Conservation (phyloP, 2,329 filamentous ascomycete genomes). For the Fusarium sarcochroum region DNA sequence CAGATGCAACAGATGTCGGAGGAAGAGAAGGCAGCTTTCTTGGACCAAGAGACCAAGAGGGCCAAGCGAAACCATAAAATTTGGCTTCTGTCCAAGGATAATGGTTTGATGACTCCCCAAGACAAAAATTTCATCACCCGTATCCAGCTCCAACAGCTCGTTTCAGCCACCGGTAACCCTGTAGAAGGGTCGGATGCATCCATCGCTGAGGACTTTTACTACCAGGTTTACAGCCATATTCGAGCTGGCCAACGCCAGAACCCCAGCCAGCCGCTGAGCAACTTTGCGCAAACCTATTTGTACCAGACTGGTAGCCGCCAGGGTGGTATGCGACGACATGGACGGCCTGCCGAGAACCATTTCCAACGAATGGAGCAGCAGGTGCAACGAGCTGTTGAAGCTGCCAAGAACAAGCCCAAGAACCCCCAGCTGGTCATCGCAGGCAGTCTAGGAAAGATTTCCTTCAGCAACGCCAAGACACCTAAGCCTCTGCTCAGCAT, state of each 20-base stretch:
- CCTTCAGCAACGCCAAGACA: conserved; percentile 98
- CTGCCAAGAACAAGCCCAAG: conserved; percentile 97
- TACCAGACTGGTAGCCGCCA: conserved; percentile 93
- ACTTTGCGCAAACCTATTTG: conserved; percentile 97
- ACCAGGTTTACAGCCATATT: conserved; percentile 96
- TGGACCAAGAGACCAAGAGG: conserved; percentile 92
- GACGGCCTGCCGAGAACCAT: conserved; percentile 92
- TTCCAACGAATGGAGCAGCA: conserved; percentile 99
- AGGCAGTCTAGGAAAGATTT: conserved; percentile 96
- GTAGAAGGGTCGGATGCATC: conserved; percentile 86
- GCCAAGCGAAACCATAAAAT: conserved; percentile 99
- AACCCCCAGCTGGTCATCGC: conserved; percentile 97
- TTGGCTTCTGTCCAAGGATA: conserved; percentile 90
- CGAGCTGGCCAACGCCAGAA: conserved; percentile 90
- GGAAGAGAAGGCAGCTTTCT: conserved; percentile 84
- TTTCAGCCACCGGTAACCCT: conserved; percentile 90
- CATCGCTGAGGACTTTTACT: conserved; percentile 96
- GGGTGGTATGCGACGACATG: conserved; percentile 79
- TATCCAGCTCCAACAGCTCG: conserved; percentile 96
- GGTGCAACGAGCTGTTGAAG: conserved; percentile 96
- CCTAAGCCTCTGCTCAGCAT: conserved; percentile 96
- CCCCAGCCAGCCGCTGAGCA: conserved; percentile 91
- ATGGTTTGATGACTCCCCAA: conserved; percentile 98
- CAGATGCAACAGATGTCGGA: conserved; percentile 80
- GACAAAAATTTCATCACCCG: conserved; percentile 99